Evolutionary conservation across 2,329 filamentous ascomycete genomes (phyloP), one percentile per base, ranked within the genome.

Genomic region (Cercospora citrullina): DNA sequence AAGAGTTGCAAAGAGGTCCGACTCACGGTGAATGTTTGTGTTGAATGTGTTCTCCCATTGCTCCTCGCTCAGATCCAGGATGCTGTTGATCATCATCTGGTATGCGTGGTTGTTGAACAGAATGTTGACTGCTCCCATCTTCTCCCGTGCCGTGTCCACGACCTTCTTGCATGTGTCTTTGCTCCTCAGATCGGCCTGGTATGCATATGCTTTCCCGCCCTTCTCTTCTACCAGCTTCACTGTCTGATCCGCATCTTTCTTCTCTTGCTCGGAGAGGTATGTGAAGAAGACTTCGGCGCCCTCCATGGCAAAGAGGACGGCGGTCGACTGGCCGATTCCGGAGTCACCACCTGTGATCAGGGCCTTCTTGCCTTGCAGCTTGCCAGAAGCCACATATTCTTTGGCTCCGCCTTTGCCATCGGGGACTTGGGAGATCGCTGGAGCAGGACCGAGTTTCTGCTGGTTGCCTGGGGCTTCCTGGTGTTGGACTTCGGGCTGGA

Each of bases 1-100:
- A 6, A 28, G 28, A 28, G 28, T 7, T 28, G 28, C 28, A 28
- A 28, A 28, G 5, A 28, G 28, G 28, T 28, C 3, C 28, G 28
- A 72, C 75, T 66, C 66, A 77, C 76, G 74, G 79, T 94, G 90
- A 75, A 95, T 93, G 81, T 95, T 96, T 59, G 89, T 91, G 79
- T 92, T 85, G 81, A 96, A 94, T 0, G 91, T 94, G 68, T 89
- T 84, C 62, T 89, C 74, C 91, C 91, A 95, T 81, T 95, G 91
- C 5, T 92, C 90, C 86, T 93, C 91, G 28, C 86, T 80, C 1
- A 95, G 80, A 55, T 93, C 90, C 53, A 83, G 82, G 78, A 94
- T 94, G 72, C 90, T 87, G 66, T 89, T 82, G 28, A 87, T 81
- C 86, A 92, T 89, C 85, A 91, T 91, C 80, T 93, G 89, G 77